Percentiles rank a stretch among this genome's conserved stretches.
These are phyloP conservation scores for Balakata baccata DNA, from an alignment of 345 rosid species.

Conservation along the genomic window DNA sequence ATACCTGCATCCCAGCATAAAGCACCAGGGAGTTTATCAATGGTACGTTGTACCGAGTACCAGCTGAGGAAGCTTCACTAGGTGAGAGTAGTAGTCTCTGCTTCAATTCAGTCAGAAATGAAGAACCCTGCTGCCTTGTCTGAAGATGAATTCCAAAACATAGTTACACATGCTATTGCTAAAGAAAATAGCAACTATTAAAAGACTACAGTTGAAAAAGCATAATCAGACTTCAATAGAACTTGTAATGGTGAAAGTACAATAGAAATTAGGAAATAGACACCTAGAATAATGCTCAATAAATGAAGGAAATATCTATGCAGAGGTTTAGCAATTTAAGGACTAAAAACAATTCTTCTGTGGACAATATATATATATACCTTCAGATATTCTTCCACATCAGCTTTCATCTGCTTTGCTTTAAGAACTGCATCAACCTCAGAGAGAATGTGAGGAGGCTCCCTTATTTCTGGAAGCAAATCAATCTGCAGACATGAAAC, in stretches of 20 bases:
- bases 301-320: neutral
- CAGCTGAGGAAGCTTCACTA: slow-evolving; percentile 74
- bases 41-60: slow-evolving; percentile 83
- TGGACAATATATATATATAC: slow-evolving; percentile 25
- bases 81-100: slow-evolving; percentile 72
- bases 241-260: too few relatives aligned
- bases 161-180: neutral
- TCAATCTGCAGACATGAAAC: slow-evolving; percentile 58
- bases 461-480: slow-evolving; percentile 84
- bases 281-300: neutral
- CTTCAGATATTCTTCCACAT: slow-evolving; percentile 92
- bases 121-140: slow-evolving; percentile 69
- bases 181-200: neutral
- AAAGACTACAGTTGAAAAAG: too few relatives aligned
- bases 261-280: too few relatives aligned
- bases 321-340: neutral
- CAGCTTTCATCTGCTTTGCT: slow-evolving; percentile 78
- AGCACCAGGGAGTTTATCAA: slow-evolving; percentile 95
- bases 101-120: slow-evolving; percentile 68
- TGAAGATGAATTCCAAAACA: slow-evolving; percentile 27
- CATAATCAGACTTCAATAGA: too few relatives aligned
- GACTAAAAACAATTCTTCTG: neutral
- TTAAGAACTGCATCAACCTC: slow-evolving; percentile 87
- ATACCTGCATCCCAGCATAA: slow-evolving; percentile 98
- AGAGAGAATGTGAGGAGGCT: slow-evolving; percentile 73